Conservation (phyloP, 495 filamentous ascomycete genomes). For the Lasiosphaeria hispida region DNA sequence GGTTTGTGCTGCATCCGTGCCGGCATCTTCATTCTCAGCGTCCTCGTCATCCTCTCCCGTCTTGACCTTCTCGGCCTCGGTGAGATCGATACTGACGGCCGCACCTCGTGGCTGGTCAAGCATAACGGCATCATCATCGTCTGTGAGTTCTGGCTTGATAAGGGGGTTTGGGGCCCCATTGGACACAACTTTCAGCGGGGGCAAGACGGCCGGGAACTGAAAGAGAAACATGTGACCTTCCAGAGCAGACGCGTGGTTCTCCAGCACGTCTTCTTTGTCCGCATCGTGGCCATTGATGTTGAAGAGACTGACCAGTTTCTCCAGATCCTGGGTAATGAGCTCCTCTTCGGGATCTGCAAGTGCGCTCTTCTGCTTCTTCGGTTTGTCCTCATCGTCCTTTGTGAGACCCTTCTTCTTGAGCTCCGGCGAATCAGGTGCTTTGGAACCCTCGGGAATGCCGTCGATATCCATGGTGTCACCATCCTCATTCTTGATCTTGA, state of each 20-base stretch:
- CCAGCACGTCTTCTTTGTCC: constrained; percentile 17
- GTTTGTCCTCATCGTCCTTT: constrained; percentile 24
- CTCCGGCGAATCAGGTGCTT: constrained; percentile 33
- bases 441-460: constrained; percentile 33
- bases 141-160: constrained; percentile 30
- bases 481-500: constrained; percentile 37
- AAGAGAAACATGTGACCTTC: constrained; percentile 61
- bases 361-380: constrained; percentile 27
- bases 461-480: constrained; percentile 36
- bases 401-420: constrained; percentile 28
- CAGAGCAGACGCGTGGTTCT: constrained; percentile 12
- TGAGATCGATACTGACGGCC: constrained; percentile 34
- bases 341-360: constrained; percentile 39
- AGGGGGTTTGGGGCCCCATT: constrained; percentile 4
- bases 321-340: constrained; percentile 28
- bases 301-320: constrained; percentile 33
- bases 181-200: constrained; percentile 41
- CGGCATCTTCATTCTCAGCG: background rate
- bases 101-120: constrained; percentile 20
- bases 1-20: constrained; percentile 2
- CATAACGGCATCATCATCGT: constrained; percentile 27
- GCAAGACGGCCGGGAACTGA: constrained; percentile 61
- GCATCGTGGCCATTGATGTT: constrained; percentile 24
- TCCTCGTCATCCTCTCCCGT: constrained; percentile 25
- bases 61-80: constrained; percentile 28